These are phyloP conservation scores for Fusarium sp. DNA, from an alignment of 2,329 filamentous ascomycete species.

Conservation along the genomic window DNA sequence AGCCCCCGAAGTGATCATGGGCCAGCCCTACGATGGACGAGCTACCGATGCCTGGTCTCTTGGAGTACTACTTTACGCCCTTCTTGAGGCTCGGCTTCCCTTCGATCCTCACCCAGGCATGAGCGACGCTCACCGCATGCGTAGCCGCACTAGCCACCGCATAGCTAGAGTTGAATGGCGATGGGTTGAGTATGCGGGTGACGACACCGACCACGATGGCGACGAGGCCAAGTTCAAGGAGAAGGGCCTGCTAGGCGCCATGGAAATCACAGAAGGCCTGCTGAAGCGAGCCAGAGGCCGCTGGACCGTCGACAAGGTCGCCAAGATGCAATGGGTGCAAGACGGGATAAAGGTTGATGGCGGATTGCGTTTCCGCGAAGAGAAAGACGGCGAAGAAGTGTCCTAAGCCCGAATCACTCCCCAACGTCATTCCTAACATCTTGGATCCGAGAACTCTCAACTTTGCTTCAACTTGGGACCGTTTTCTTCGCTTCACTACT, in stretches of 20 bases:
- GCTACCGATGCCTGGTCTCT: slow-evolving; percentile 95
- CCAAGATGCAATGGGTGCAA: slow-evolving; percentile 81
- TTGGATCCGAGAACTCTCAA: background rate
- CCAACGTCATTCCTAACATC: background rate
- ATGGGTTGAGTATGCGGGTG: slow-evolving; percentile 89
- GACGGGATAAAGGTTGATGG: slow-evolving; percentile 79
- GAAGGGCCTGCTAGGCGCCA: slow-evolving; percentile 80
- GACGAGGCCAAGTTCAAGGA: slow-evolving; percentile 73
- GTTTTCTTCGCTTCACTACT: slow-evolving; percentile 12
- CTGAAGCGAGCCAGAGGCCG: slow-evolving; percentile 86
- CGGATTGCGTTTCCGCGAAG: slow-evolving; percentile 72
- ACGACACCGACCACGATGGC: slow-evolving; percentile 88
- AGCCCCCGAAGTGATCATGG: slow-evolving; percentile 95
- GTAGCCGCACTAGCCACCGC: slow-evolving; percentile 89
- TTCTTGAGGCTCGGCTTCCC: slow-evolving; percentile 92
- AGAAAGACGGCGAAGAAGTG: slow-evolving; percentile 71
- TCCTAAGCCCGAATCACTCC: slow-evolving; percentile 35
- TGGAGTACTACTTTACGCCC: slow-evolving; percentile 91
- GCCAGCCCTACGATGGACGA: slow-evolving; percentile 93
- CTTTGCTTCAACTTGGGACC: slow-evolving; percentile 3
- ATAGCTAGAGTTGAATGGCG: slow-evolving; percentile 97
- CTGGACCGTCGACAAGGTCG: slow-evolving; percentile 82
- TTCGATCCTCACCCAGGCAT: slow-evolving; percentile 92
- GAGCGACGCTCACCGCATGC: slow-evolving; percentile 81
- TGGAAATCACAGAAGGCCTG: slow-evolving; percentile 86